Percentiles rank a stretch among this genome's conserved stretches.
These are phyloP conservation scores for Dioszegia aurantiaca DNA, from an alignment of 768 basidiomycete genomes.

Conservation along the genomic window DNA sequence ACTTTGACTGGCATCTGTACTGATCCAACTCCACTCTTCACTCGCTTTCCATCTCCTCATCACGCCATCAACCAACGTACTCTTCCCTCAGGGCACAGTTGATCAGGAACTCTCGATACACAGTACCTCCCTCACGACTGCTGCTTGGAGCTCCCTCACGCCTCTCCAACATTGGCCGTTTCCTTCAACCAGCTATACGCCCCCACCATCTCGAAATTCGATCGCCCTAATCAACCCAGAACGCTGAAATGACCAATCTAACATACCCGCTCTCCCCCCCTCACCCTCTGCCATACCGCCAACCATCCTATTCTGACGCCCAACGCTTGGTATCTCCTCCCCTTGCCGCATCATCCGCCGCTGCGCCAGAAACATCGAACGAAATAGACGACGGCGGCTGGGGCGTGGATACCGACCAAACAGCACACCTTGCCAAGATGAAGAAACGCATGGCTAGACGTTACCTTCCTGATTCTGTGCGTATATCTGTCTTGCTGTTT, in stretches of 20 bases:
- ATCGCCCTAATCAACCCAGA: too few species aligned
- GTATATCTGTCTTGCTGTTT: neutral
- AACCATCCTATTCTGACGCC: neutral
- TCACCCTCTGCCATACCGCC: conserved; percentile 2
- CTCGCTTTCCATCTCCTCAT: neutral
- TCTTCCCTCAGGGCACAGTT: too few species aligned
- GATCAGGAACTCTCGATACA: too few species aligned
- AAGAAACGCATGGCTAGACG: neutral
- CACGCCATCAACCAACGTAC: too few species aligned
- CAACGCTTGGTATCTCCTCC: neutral
- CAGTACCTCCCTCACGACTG: too few species aligned
- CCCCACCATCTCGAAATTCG: too few species aligned
- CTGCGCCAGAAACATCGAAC: neutral
- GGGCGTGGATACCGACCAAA: neutral
- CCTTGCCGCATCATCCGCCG: neutral
- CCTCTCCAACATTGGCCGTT: too few species aligned
- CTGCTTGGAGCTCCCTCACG: neutral
- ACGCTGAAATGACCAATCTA: neutral
- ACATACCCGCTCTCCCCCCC: neutral
- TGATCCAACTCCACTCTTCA: neutral
- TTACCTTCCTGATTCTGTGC: neutral
- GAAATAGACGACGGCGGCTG: conserved; percentile 4
- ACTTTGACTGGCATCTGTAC: neutral
- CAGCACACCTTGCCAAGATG: neutral
- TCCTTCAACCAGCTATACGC: too few species aligned